Percentiles rank a stretch among this genome's conserved stretches.
phyloP scores from a whole-genome alignment of 805 yeast species.

The Yamadazyma kitorensis region DNA sequence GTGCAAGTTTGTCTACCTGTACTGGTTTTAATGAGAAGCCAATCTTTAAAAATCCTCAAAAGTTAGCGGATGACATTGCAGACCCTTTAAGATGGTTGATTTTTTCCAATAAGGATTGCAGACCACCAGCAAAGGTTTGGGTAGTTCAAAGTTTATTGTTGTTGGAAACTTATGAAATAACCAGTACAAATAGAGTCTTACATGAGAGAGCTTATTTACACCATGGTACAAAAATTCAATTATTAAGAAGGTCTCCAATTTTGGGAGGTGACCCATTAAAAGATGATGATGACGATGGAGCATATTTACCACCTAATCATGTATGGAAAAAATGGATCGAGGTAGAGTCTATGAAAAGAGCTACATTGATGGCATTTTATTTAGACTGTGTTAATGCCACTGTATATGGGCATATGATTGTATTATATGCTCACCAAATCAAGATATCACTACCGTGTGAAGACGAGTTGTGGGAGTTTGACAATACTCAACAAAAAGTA shows the following conservation, averaged over 20 bases:
- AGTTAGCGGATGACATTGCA: constrained; percentile 47
- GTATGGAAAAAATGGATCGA: constrained; percentile 36
- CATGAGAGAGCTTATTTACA: constrained; percentile 84
- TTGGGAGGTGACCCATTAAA: constrained; percentile 41
- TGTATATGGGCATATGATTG: constrained; percentile 28
- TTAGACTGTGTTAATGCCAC: constrained; percentile 36
- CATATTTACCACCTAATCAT: constrained; percentile 14
- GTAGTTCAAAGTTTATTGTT: constrained; percentile 67
- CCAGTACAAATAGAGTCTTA: constrained; percentile 55
- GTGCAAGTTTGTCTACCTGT: constrained; percentile 43
- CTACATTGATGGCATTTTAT: constrained; percentile 31
- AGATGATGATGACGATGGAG: constrained; percentile 22
- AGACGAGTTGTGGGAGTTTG: constrained; percentile 27
- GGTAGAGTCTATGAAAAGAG: constrained; percentile 33
- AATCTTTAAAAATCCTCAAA: constrained; percentile 16
- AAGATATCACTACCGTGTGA: constrained; percentile 28
- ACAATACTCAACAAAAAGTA: constrained; percentile 12
- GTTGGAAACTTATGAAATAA: constrained; percentile 71
- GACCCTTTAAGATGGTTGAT: constrained; percentile 65
- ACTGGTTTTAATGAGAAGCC: constrained; percentile 17
- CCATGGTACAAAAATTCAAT: constrained; percentile 61
- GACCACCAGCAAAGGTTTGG: constrained; percentile 72
- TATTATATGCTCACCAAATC: constrained; percentile 26
- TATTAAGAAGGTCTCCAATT: constrained; percentile 23
- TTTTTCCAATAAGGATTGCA: constrained; percentile 64